Base-by-base conservation (phyloP, 352 stramenopile genomes). In the Phytophthora niederhauseri region DNA sequence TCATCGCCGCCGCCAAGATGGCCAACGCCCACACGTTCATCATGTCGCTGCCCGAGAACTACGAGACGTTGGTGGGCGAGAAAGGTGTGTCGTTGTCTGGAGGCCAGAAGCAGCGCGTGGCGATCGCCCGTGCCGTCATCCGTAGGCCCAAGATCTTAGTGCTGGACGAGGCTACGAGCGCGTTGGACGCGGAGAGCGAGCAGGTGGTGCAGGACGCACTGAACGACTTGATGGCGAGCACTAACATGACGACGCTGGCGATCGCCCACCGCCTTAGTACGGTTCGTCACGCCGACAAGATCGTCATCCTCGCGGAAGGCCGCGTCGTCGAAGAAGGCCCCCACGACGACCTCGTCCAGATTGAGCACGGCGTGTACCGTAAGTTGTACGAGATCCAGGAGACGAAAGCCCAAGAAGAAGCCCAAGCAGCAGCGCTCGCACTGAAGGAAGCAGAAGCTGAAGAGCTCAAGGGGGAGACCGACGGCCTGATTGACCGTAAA, bases 201-300 rank as follows among this genome's bases (percentile, higher is more conserved):
- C 66, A 14, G 34, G 34, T 17, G 34, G 34, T 41, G 34, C 34
- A 41, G 34, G 34, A 41, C 34, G 34, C 34, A 41, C 48, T 74
- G 34, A 48, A 74, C 28, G 26, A 48, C 3, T 20, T 63, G 56
- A 57, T 63, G 45, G 49, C 31, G 26, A 56, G 73, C 64, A 85
- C 73, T 0, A 73, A 78, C 19, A 88, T 86, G 30, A 99, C 98
- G 36, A 66, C 66, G 5, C 64, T 83, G 57, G 58, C 69, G 7
- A 97, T 98, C 58, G 97, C 97, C 0, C 97, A 99, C 75, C 82
- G 95, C 3, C 68, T 99, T 20, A 95, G 52, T 11, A 91, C 82
- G 11, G 69, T 92, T n/a, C 79, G 78, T 2, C 56, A 41, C 15
- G 56, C 56, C 17, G 41, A 62, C 17, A 62, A 54, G n/a, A 62